Evolutionary conservation across 768 basidiomycete species (phyloP).

Genomic region (Terana coerulea): DNA sequence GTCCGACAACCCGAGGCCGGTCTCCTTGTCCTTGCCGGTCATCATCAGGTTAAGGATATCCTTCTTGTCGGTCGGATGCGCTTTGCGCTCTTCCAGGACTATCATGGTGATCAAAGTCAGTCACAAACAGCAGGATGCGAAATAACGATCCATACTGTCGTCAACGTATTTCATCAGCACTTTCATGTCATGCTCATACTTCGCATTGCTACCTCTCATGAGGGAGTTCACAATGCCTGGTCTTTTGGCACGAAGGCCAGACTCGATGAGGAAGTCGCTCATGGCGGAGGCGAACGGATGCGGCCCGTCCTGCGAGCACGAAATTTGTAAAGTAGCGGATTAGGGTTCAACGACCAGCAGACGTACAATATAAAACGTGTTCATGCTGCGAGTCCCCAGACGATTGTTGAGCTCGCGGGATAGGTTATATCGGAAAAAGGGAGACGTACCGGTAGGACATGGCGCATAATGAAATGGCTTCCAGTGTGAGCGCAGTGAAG

Average conservation of each 20-base stretch:
- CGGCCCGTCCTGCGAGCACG: constrained; percentile 24
- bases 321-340: background rate
- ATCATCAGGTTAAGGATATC: constrained; percentile 46
- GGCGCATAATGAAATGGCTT: constrained; percentile 41
- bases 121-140: background rate
- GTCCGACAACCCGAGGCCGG: constrained; percentile 37
- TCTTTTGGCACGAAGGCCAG: constrained; percentile 31
- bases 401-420: too few species aligned
- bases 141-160: constrained; percentile 27
- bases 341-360: background rate
- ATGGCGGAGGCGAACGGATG: constrained; percentile 39
- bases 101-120: background rate
- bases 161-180: constrained; percentile 38
- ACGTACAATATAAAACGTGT: constrained; percentile 41
- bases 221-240: constrained; percentile 31
- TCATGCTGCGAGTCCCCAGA: too few species aligned
- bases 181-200: constrained; percentile 37
- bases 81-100: constrained; percentile 40
- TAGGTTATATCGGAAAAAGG: background rate
- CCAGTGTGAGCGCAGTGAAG: constrained; percentile 44
- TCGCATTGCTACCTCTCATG: constrained; percentile 30
- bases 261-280: constrained; percentile 39
- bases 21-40: constrained; percentile 40
- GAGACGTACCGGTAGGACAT: constrained; percentile 34
- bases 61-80: constrained; percentile 35